A percentile compares a stretch with the other conserved stretches of the same genome.
phyloP scores from a whole-genome alignment of 805 yeast genomes.

The Suhomyces xylopsoci region DNA sequence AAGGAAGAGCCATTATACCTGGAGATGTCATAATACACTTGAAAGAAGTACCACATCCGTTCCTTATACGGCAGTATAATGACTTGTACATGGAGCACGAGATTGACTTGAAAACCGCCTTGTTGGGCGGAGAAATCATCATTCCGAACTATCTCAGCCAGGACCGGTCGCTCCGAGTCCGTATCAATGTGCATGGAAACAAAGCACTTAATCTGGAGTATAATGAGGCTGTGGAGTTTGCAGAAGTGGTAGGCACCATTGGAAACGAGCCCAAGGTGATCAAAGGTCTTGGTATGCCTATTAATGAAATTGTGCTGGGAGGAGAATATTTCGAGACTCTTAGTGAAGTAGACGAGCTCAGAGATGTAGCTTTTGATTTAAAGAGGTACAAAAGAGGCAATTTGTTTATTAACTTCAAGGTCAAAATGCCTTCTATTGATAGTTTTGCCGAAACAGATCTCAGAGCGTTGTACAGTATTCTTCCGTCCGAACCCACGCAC shows the following conservation, averaged over 20 bases:
- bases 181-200: constrained; percentile 36
- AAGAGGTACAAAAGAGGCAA: constrained; percentile 29
- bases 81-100: constrained; percentile 45
- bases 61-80: constrained; percentile 41
- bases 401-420: constrained; percentile 38
- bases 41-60: constrained; percentile 36
- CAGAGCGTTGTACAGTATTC: constrained; percentile 13
- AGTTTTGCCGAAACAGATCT: constrained; percentile 27
- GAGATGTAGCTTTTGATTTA: constrained; percentile 18
- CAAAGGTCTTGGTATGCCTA: constrained; percentile 63
- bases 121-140: constrained; percentile 53
- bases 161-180: constrained; percentile 28
- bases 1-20: constrained; percentile 54
- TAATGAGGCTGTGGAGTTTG: constrained; percentile 23
- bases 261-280: constrained; percentile 47
- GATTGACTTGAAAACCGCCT: constrained; percentile 52
- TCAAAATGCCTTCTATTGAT: constrained; percentile 28
- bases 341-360: constrained; percentile 11
- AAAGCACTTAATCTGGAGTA: constrained; percentile 9
- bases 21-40: constrained; percentile 66
- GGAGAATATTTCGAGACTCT: constrained; percentile 26
- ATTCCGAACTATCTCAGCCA: constrained; percentile 30
- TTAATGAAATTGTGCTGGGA: constrained; percentile 20
- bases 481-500: constrained; percentile 13
- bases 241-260: constrained; percentile 53